Conservation (phyloP, 2,329 filamentous ascomycete genomes). For the Aspergillus fructus region DNA sequence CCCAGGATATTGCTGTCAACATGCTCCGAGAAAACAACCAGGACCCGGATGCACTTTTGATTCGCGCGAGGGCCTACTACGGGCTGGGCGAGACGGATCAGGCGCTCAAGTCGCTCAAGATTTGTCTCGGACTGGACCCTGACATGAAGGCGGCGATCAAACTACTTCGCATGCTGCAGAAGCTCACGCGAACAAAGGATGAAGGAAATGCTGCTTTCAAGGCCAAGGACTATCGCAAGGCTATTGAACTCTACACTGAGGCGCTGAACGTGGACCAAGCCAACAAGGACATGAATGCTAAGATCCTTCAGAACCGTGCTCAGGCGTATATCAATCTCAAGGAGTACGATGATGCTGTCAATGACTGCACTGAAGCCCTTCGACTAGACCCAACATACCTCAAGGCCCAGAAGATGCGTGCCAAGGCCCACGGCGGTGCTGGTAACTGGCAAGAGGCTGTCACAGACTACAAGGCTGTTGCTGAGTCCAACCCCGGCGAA, state of each 20-base stretch:
- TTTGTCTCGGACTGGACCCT: conserved; percentile 85
- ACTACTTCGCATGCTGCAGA: conserved; percentile 85
- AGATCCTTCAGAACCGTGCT: conserved; percentile 90
- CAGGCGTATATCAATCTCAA: conserved; percentile 78
- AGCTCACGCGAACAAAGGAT: conserved; percentile 88
- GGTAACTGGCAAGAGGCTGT: conserved; percentile 92
- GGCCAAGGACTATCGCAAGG: conserved; percentile 72
- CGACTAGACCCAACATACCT: conserved; percentile 78
- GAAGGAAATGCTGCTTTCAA: conserved; percentile 93
- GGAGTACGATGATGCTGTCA: conserved; percentile 76
- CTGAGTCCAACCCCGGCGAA: conserved; percentile 80
- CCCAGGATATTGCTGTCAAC: conserved; percentile 87
- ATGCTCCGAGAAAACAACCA: conserved; percentile 82
- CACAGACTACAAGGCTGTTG: conserved; percentile 81
- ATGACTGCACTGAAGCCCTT: conserved; percentile 82
- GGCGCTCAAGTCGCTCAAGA: conserved; percentile 86
- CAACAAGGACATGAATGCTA: conserved; percentile 92
- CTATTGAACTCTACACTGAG: conserved; percentile 79
- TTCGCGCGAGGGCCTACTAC: conserved; percentile 84
- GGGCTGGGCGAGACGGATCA: conserved; percentile 93
- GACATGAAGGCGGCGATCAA: conserved; percentile 87
- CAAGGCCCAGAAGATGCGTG: conserved; percentile 91
- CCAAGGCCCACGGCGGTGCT: conserved; percentile 80
- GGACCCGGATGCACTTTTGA: conserved; percentile 89
- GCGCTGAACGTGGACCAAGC: conserved; percentile 81